Evolutionary conservation across 2,329 filamentous ascomycete species (phyloP), one percentile per base, ranked within the genome.

Genomic region (Epichloe elymi): DNA sequence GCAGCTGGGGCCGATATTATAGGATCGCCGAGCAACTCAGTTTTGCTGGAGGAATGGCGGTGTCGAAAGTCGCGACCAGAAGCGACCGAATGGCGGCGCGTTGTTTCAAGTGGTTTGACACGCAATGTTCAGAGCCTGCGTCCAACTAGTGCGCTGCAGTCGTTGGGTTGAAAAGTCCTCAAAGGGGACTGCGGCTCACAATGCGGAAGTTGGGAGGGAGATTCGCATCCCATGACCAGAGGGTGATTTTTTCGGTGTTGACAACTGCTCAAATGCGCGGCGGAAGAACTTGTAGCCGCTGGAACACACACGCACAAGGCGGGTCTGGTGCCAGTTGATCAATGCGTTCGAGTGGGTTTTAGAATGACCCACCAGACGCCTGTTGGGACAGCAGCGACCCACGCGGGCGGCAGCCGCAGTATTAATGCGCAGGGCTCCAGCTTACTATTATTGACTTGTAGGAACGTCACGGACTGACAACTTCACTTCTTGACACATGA

Each of bases 261-360:
- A 38, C 37, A 46, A 48, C 30, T 30, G 3, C 30, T 30, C 30
- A 30, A 30, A 30, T 26, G 26, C 19, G 44, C 44, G 30, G 4
- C 49, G 49, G 49, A 51, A 47, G 44, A 51, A 51, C 49, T 35
- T 40, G 37, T 41, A 17, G 43, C 49, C 49, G 49, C 7, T 19
- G 36, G 7, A 49, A 17, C 15, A 17, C 8, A 5, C 23, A n/a
- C 4, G 11, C 5, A 11, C 23, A 17, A 17, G 17, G 42, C n/a
- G 26, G n/a, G 14, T 8, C 11, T 33, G 23, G 23, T 30, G 19
- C 23, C n/a, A 42, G 26, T 10, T 30, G 26, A 30, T 30, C 19
- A 42, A 10, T 42, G n/a, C 6, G 12, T 17, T 40, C 15, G 17
- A 26, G 26, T 26, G 7, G 26, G 26, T 7, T 3, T 26, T 11